phyloP scores from a whole-genome alignment of 441 rosid genomes.

The Erodium trifolium region DNA sequence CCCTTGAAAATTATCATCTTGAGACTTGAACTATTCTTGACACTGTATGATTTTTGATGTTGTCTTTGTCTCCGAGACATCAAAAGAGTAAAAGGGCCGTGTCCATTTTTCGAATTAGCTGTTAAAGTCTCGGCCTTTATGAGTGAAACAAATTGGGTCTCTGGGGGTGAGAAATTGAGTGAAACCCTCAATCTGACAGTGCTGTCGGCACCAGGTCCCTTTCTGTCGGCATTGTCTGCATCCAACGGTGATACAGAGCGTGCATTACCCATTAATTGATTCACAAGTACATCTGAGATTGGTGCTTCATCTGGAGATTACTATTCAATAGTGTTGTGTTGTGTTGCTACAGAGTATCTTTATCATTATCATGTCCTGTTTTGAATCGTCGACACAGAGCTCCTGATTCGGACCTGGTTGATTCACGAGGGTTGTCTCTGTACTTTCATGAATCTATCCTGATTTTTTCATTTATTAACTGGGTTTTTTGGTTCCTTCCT shows the following conservation, averaged over 20 bases:
- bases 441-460: not conserved
- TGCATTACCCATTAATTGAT: slow-evolving; percentile 22
- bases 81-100: slow-evolving; percentile 19
- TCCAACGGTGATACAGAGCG: slow-evolving; percentile 47
- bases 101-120: not conserved
- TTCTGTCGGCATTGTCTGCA: slow-evolving; percentile 92
- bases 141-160: slow-evolving; percentile 6
- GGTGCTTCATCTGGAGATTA: slow-evolving; percentile 16
- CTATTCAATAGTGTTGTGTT: slow-evolving; percentile 11
- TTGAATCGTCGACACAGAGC: not conserved
- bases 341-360: not conserved
- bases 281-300: slow-evolving; percentile 31
- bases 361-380: not conserved
- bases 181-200: slow-evolving; percentile 20
- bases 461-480: not conserved
- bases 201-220: slow-evolving; percentile 85
- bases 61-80: not conserved
- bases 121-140: slow-evolving; percentile 14
- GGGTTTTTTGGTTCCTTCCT: not conserved
- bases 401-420: not conserved
- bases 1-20: slow-evolving; percentile 16
- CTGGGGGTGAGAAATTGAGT: slow-evolving; percentile 18
- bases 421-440: not conserved
- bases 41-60: not conserved
- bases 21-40: slow-evolving; percentile 2